Conservation (phyloP, 1,284 basidiomycete genomes). For the Gomphus sp. region DNA sequence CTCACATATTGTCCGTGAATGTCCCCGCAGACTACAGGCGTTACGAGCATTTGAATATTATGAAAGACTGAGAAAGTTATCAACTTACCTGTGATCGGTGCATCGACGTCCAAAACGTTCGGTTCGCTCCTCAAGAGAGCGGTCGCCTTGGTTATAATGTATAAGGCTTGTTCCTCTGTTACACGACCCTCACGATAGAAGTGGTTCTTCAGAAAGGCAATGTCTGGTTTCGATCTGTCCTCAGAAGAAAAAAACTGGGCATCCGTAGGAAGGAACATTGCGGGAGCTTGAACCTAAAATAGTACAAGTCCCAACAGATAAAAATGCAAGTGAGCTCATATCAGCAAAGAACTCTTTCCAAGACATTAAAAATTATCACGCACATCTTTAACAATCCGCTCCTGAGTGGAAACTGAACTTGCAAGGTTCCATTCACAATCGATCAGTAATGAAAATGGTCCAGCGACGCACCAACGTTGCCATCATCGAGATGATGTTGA, state of each 20-base stretch:
- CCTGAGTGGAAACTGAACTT: conserved; percentile 72
- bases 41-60: neutral
- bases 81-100: conserved; percentile 80
- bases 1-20: conserved; percentile 93
- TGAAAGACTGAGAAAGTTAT: neutral
- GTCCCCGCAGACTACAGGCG: conserved; percentile 74
- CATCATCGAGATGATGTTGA: conserved; percentile 83
- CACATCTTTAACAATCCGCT: conserved; percentile 80
- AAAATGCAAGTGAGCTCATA: neutral
- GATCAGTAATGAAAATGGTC: neutral
- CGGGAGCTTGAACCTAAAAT: conserved; percentile 84
- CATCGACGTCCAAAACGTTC: conserved; percentile 84
- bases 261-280: conserved; percentile 85
- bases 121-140: conserved; percentile 72
- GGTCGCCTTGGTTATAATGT: conserved; percentile 75
- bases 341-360: neutral
- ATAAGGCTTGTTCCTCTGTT: conserved; percentile 85
- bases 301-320: neutral
- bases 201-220: conserved; percentile 97
- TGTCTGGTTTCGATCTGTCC: conserved; percentile 84
- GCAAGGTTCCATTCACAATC: neutral
- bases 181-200: conserved; percentile 94
- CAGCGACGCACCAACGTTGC: conserved; percentile 20
- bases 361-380: conserved; percentile 17
- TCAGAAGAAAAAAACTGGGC: conserved; percentile 88